These are phyloP conservation scores for Eucalyptus polybractea DNA, from an alignment of 345 rosid genomes.

Conservation along the genomic window DNA sequence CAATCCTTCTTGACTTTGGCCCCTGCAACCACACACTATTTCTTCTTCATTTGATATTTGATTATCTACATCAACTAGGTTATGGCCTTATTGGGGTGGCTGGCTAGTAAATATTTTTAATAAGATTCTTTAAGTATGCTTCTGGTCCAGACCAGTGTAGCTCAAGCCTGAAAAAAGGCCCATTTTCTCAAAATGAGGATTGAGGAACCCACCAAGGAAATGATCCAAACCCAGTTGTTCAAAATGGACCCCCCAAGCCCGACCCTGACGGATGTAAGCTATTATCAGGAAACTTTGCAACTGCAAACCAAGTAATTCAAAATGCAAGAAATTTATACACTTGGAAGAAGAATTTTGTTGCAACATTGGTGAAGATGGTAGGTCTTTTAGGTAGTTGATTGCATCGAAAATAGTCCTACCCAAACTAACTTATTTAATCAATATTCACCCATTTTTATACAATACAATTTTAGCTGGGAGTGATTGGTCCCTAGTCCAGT, in stretches of 20 bases:
- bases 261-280: neutral
- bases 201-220: neutral
- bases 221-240: neutral
- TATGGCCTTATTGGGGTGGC: neutral
- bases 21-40: neutral
- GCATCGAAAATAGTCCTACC: rapidly evolving
- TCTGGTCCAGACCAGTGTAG: neutral
- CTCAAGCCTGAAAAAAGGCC: neutral
- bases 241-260: neutral
- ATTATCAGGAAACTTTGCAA: neutral
- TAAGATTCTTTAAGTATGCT: neutral
- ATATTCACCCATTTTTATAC: neutral
- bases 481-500: rapidly evolving
- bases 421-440: neutral
- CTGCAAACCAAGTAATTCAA: neutral
- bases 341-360: neutral
- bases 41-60: neutral
- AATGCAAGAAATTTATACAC: neutral
- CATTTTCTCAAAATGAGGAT: neutral
- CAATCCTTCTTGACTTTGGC: neutral
- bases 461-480: neutral
- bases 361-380: neutral
- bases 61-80: neutral
- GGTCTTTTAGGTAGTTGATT: neutral
- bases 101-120: neutral